Evolutionary conservation across 2,329 filamentous ascomycete species (phyloP), one percentile per base, ranked within the genome.

Genomic region (Falciphora oryzae): DNA sequence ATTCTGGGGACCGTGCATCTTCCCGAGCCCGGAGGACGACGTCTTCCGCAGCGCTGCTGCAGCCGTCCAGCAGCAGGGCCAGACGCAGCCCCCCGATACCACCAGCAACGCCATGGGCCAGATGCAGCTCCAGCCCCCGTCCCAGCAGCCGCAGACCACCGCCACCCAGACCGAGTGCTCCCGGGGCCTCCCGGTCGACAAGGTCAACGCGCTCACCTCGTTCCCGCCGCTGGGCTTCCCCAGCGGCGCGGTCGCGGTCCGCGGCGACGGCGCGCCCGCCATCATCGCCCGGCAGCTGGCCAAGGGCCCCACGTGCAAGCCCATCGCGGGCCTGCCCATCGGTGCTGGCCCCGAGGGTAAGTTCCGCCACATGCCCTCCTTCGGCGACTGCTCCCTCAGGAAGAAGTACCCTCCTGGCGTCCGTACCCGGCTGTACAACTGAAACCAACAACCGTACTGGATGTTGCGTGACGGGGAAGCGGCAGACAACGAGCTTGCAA

Each of bases 321-420:
- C 74, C 0, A 67, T 77, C 31, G 74, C 72, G 8, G 77, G 77
- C 1, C 71, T 79, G 1, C 78, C 78, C 27, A 69, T 80, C 25
- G 78, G 78, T 29, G 77, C 78, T 27, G 78, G 78, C 0, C 77
- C 78, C 10, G 78, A 80, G 68, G 76, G 75, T 28, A 59, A 64
- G 5, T 63, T 60, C 2, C 57, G 63, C 25, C 69, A 70, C 27
- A 62, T 64, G 11, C 16, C 35, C 11, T 61, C 65, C 0, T 70
- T 66, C 64, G 61, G 56, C 6, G 44, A 59, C 22, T 65, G 65
- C 56, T 27, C 44, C 4, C 62, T 65, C 31, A 57, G 59, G 7
- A 57, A 59, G 7, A 18, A 56, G 28, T 44, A 63, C 56, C 62
- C 62, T n/a, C n/a, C 11, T 11, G 62, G 62, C 22, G 56, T 16